Evolutionary conservation across 805 yeast species (phyloP).

Genomic region (Hanseniaspora occidentalis): DNA sequence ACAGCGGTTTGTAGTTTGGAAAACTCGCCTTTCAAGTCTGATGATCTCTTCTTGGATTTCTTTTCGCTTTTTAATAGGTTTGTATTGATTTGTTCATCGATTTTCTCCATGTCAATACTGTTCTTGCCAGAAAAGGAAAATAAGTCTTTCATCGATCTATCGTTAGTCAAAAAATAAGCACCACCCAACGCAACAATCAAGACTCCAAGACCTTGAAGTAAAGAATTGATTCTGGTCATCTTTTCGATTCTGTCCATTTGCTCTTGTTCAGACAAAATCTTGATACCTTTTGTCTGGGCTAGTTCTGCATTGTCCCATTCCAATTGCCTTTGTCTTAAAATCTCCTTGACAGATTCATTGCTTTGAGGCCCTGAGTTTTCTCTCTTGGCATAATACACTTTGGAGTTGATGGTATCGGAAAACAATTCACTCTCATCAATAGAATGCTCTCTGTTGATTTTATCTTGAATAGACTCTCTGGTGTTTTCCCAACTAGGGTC

Average conservation of each 20-base stretch:
- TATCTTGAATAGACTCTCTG: neutral
- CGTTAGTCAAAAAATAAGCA: neutral
- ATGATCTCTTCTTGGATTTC: neutral
- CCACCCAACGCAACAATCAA: conserved; percentile 26
- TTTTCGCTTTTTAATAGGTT: neutral
- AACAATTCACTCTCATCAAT: neutral
- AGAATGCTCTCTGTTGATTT: neutral
- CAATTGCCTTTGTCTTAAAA: neutral
- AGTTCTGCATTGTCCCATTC: neutral
- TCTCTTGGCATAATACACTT: neutral
- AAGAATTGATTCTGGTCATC: conserved; percentile 33
- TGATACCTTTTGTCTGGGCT: neutral
- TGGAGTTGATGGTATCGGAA: neutral
- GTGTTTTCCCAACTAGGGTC: neutral
- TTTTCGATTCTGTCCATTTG: conserved; percentile 26
- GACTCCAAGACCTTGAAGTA: conserved; percentile 28
- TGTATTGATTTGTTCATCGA: neutral
- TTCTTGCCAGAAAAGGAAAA: neutral
- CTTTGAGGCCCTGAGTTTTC: neutral
- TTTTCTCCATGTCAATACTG: neutral
- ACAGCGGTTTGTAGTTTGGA: neutral
- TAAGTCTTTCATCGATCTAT: too few relatives aligned
- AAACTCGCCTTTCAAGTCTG: neutral
- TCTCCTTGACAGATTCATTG: neutral
- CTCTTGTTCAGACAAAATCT: conserved; percentile 9